Evolutionary conservation across 2,329 filamentous ascomycete genomes (phyloP).

Genomic region (Blastomyces gilchristii): DNA sequence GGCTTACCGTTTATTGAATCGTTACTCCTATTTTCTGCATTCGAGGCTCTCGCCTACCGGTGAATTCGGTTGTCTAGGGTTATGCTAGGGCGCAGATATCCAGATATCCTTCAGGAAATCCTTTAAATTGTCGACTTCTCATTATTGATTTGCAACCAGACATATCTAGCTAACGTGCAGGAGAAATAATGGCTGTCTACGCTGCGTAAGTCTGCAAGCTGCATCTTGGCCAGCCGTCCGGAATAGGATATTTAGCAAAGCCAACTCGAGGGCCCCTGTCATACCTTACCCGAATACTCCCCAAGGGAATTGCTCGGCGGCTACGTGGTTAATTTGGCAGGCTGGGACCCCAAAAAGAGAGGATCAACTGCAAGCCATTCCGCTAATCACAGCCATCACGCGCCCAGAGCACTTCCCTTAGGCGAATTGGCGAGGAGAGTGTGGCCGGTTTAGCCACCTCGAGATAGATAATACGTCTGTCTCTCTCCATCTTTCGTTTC

Average conservation of each 20-base stretch:
- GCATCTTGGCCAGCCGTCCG: constrained; percentile 2
- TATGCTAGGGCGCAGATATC: background rate
- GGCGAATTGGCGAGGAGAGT: constrained; percentile 1
- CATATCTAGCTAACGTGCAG: background rate
- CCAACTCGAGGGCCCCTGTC: background rate
- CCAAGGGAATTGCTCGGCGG: background rate
- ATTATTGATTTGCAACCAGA: background rate
- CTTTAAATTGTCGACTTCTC: background rate
- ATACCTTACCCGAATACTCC: background rate
- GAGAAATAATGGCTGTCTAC: constrained; percentile 1
- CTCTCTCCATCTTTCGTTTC: background rate
- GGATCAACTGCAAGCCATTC: constrained; percentile 5
- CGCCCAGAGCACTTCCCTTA: background rate
- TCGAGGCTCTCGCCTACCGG: background rate
- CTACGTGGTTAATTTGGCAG: constrained; percentile 4
- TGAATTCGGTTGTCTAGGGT: background rate
- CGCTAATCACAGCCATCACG: constrained; percentile 12
- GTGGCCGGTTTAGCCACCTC: background rate
- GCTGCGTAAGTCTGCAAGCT: background rate
- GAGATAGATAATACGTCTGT: constrained; percentile 3
- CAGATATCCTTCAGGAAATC: background rate
- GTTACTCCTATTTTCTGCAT: background rate
- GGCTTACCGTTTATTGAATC: background rate
- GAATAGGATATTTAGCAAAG: background rate
- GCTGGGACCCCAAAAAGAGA: background rate